These are phyloP conservation scores for Protomyces pachydermus DNA, from an alignment of 1,139 yeast genomes.

Conservation along the genomic window DNA sequence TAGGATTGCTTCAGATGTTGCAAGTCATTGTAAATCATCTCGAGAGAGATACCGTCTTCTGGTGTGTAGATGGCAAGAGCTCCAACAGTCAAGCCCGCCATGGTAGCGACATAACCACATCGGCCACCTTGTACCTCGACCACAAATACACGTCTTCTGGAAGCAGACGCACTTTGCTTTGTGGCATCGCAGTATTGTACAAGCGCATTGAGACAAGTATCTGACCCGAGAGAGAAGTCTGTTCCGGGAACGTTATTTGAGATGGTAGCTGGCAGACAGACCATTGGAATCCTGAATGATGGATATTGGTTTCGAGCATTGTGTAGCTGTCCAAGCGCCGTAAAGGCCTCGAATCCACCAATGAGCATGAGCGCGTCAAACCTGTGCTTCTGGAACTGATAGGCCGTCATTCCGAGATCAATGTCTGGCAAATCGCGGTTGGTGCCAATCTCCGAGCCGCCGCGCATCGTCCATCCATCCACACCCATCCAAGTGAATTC, in stretches of 20 bases:
- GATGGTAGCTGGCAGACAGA: conserved; percentile 88
- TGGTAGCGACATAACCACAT: conserved; percentile 87
- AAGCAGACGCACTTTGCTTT: conserved; percentile 90
- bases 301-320: conserved; percentile 71
- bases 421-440: conserved; percentile 78
- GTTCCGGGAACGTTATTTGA: conserved; percentile 98
- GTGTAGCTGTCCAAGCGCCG: conserved; percentile 73
- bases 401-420: conserved; percentile 84
- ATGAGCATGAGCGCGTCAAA: conserved; percentile 82
- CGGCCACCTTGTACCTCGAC: conserved; percentile 98
- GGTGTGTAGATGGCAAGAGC: conserved; percentile 92
- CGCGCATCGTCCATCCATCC: conserved; percentile 82
- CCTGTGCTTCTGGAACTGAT: conserved; percentile 74
- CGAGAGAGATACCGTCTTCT: conserved; percentile 71
- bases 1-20: conserved; percentile 64
- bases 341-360: conserved; percentile 94
- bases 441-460: conserved; percentile 95
- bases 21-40: conserved; percentile 71
- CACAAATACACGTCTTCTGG: conserved; percentile 90
- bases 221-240: conserved; percentile 88
- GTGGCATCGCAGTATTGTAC: conserved; percentile 91
- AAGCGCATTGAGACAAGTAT: conserved; percentile 86
- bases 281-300: conserved; percentile 88
- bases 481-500: conserved; percentile 79
- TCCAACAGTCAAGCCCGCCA: conserved; percentile 84